Percentiles rank a stretch among this genome's conserved stretches.
Evolutionary conservation across 2,329 filamentous ascomycete genomes (phyloP).

Genomic region (Verticillium albo-atrum): DNA sequence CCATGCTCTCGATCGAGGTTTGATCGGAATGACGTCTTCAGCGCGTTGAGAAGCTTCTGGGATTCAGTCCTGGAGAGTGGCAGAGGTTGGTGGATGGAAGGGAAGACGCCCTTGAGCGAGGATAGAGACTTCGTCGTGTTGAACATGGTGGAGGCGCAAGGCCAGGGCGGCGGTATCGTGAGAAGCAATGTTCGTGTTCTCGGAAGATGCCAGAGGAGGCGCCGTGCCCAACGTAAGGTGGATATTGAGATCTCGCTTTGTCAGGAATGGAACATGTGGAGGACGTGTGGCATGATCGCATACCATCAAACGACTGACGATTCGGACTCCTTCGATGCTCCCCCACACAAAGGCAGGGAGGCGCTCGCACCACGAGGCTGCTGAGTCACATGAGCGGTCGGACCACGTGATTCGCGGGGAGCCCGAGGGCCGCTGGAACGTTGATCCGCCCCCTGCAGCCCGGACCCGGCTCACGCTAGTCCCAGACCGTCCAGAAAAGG

Average conservation of each 20-base stretch:
- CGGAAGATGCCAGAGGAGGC: too few species aligned
- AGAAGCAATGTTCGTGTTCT: too few species aligned
- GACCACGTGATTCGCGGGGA: neutral
- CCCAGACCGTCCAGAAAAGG: neutral
- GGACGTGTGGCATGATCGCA: neutral
- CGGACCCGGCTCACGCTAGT: neutral
- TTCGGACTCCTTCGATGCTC: neutral
- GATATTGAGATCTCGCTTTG: neutral
- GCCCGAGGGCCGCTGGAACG: neutral
- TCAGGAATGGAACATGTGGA: neutral
- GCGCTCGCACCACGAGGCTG: neutral
- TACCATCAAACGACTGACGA: neutral
- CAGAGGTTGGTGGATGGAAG: slow-evolving; percentile 46
- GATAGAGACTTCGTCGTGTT: slow-evolving; percentile 28
- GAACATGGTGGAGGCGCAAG: slow-evolving; percentile 17
- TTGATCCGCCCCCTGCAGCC: neutral
- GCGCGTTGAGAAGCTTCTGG: slow-evolving; percentile 48
- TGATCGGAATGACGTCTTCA: slow-evolving; percentile 53
- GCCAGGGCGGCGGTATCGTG: too few species aligned
- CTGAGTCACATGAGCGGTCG: neutral
- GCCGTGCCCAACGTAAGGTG: neutral
- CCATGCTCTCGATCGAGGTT: slow-evolving; percentile 57
- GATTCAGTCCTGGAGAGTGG: slow-evolving; percentile 46
- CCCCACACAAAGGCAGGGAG: neutral
- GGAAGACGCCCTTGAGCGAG: slow-evolving; percentile 35